A percentile compares a stretch with the other conserved stretches of the same genome.
Evolutionary conservation across 768 basidiomycete species (phyloP).

Genomic region (Vishniacozyma victoriae): DNA sequence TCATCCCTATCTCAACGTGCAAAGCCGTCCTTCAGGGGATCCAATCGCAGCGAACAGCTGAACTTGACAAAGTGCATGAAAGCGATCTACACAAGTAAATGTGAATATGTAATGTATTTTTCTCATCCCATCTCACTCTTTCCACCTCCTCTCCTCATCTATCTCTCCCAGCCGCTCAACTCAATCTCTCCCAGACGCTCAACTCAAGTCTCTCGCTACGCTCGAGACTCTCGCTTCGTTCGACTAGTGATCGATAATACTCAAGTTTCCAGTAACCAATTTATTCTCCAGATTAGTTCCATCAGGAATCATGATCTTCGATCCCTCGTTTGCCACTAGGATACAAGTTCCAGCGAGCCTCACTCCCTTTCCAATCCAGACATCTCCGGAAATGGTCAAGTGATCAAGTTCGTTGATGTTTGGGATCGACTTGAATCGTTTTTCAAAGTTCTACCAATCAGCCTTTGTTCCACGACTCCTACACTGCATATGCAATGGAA

Average conservation of each 20-base stretch:
- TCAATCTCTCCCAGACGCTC: too few relatives aligned
- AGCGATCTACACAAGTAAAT: too few relatives aligned
- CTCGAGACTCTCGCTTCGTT: too few relatives aligned
- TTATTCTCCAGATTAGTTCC: constrained; percentile 57
- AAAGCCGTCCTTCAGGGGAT: too few relatives aligned
- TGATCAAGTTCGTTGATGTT: constrained; percentile 87
- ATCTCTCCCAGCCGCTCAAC: too few relatives aligned
- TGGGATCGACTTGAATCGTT: constrained; percentile 90
- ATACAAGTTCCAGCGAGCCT: constrained; percentile 83
- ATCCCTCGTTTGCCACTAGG: constrained; percentile 74
- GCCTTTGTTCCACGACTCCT: not conserved
- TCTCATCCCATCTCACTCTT: too few relatives aligned
- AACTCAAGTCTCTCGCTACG: too few relatives aligned
- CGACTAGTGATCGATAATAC: constrained; percentile 64
- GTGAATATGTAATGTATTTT: too few relatives aligned
- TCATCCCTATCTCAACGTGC: too few relatives aligned
- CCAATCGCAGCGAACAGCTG: too few relatives aligned
- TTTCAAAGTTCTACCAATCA: constrained; percentile 77
- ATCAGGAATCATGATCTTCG: constrained; percentile 75
- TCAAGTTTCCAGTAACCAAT: constrained; percentile 75
- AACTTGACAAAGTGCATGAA: too few relatives aligned
- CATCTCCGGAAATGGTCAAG: constrained; percentile 86
- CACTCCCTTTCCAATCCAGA: constrained; percentile 73
- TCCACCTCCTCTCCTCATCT: too few relatives aligned
- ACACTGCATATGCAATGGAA: not conserved